These are phyloP conservation scores for Sarcomyxa edulis DNA, from an alignment of 768 basidiomycete species.

Conservation along the genomic window DNA sequence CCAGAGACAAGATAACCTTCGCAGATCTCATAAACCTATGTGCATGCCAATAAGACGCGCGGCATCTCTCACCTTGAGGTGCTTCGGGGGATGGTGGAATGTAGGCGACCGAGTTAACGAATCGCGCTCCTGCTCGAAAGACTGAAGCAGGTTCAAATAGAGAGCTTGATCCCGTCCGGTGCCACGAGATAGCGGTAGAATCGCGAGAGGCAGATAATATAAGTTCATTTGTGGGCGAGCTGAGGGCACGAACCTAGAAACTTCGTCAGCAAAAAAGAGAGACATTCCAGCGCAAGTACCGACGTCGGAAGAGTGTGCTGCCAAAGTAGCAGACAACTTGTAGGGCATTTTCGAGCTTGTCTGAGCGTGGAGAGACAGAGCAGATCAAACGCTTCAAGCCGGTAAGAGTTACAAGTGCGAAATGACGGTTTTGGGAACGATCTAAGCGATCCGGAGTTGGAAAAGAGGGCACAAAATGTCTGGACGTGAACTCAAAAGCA, in stretches of 20 bases:
- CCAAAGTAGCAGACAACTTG: slow-evolving; percentile 71
- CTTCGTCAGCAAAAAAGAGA: no score
- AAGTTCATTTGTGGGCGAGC: slow-evolving; percentile 68
- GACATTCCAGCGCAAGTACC: slow-evolving; percentile 25
- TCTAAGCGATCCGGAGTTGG: slow-evolving; percentile 28
- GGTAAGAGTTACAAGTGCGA: no score
- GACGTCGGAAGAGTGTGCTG: slow-evolving; percentile 72
- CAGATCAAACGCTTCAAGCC: no score
- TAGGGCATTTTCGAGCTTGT: slow-evolving; percentile 47
- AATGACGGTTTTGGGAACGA: no score
- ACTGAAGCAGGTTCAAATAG: slow-evolving; percentile 51
- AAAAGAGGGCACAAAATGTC: no score
- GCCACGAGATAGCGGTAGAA: slow-evolving; percentile 86
- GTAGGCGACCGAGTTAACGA: slow-evolving; percentile 79
- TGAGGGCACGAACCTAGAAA: slow-evolving; percentile 76
- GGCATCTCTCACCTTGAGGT: slow-evolving; percentile 56
- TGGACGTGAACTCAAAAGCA: no score
- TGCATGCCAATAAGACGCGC: not conserved
- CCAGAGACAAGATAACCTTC: slow-evolving; percentile 83
- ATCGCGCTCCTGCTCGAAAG: slow-evolving; percentile 63
- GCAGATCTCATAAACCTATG: slow-evolving; percentile 12
- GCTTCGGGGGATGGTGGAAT: slow-evolving; percentile 63
- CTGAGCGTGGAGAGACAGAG: slow-evolving; percentile 4
- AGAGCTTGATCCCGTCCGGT: slow-evolving; percentile 39
- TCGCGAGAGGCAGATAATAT: slow-evolving; percentile 91